phyloP scores from a whole-genome alignment of 2,329 filamentous ascomycete species.

The Alternaria dauci region DNA sequence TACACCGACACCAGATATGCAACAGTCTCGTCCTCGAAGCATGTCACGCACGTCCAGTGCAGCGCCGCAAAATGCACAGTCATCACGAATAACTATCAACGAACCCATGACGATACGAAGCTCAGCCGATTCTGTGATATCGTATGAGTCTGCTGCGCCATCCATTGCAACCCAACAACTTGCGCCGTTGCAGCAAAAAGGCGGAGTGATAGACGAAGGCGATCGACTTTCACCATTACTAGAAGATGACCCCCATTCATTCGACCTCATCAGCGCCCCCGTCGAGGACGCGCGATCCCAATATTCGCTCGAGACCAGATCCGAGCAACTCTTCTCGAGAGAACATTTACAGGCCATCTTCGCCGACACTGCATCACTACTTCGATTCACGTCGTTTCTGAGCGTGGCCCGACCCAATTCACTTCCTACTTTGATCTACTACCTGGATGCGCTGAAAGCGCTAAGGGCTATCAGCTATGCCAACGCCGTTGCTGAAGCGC shows the following conservation, averaged over 20 bases:
- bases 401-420: slow-evolving; percentile 67
- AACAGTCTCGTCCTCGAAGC: slow-evolving; percentile 21
- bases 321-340: slow-evolving; percentile 70
- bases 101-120: slow-evolving; percentile 40
- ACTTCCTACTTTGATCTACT: slow-evolving; percentile 73
- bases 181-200: slow-evolving; percentile 56
- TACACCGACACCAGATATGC: slow-evolving; percentile 30
- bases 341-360: slow-evolving; percentile 73
- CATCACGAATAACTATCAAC: slow-evolving; percentile 25
- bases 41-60: slow-evolving; percentile 24
- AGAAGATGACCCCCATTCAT: slow-evolving; percentile 63
- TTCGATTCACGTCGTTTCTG: slow-evolving; percentile 73
- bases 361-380: slow-evolving; percentile 67
- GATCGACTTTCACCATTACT: slow-evolving; percentile 58
- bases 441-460: slow-evolving; percentile 75
- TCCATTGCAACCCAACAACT: slow-evolving; percentile 46
- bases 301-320: slow-evolving; percentile 69
- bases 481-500: slow-evolving; percentile 70
- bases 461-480: slow-evolving; percentile 74
- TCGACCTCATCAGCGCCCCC: slow-evolving; percentile 61
- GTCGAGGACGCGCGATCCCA: slow-evolving; percentile 35
- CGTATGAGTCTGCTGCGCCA: slow-evolving; percentile 45
- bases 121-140: slow-evolving; percentile 49
- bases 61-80: slow-evolving; percentile 14
- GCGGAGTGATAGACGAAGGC: slow-evolving; percentile 49